Evolutionary conservation across 164 flowering plant species (phyloP), one percentile per base, ranked within the genome.

Genomic region (Piper longum): DNA sequence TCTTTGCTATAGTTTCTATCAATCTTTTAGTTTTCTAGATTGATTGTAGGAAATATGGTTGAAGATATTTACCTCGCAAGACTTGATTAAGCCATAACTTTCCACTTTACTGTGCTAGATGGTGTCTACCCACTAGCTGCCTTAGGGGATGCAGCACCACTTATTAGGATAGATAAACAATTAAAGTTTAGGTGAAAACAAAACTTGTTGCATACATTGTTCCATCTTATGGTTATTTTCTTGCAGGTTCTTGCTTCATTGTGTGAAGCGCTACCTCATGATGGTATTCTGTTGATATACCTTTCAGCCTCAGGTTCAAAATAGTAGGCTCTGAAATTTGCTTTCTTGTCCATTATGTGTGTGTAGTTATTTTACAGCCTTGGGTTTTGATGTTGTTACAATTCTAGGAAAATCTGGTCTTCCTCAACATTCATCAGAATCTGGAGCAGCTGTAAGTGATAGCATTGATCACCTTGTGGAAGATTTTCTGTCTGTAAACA

Each of bases 211-310:
- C 52, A 3, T 48, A 14, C 3, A 48, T 1, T 48, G 7, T 48
- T 44, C 48, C 7, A 44, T 14, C 40, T 41, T 13, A 26, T 61
- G 17, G 41, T 56, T 36, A 39, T 43, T 19, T 57, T 42, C 36
- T 26, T 26, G 36, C 71, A 92, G 98, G 93, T 92, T 70, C 66
- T 92, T 61, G 96, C 93, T 48, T 82, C 88, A 41, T 76, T 81
- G 7, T 87, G 88, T 64, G 96, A 89, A 76, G 96, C 86, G 80
- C 89, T 92, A n/a, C 84, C 93, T 59, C 64, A 80, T 68, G 91
- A 92, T 77, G 96, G 98, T 43, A 73, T 92, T 73, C 76, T 92
- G 65, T 72, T 92, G 59, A 70, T 92, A 64, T 89, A 92, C 76
- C 67, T 92, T 56, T 92, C 98, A 57, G 88, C 88, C 68, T 74